Evolutionary conservation across 148 eudicot species (phyloP).

Genomic region (Fallopia convolvulus): DNA sequence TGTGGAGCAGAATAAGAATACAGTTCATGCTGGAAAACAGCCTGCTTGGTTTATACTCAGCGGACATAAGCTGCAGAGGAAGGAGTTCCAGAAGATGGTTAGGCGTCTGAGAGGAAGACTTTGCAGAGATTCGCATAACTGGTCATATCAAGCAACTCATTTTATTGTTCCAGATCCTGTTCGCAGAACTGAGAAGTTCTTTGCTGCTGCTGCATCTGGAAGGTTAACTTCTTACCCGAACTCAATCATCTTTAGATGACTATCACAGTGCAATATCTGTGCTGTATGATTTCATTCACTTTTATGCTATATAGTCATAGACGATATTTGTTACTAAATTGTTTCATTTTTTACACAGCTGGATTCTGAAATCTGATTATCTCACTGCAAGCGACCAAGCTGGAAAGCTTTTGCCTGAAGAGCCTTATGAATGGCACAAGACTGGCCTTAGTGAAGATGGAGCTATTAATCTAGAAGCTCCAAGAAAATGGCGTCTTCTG

Average conservation of each 20-base stretch:
- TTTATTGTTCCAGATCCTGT: conserved; percentile 81
- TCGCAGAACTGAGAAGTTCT: conserved; percentile 88
- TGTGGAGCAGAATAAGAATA: neutral
- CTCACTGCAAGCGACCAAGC: conserved; percentile 63
- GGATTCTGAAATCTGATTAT: conserved; percentile 94
- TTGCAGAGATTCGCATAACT: conserved; percentile 88
- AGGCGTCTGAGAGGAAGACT: conserved; percentile 68
- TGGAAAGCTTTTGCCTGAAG: conserved; percentile 75
- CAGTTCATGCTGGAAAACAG: conserved; percentile 17
- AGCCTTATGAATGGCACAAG: conserved; percentile 93
- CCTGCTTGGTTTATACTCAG: conserved; percentile 68
- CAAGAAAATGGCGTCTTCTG: conserved; percentile 94
- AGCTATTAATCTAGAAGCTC: conserved; percentile 77
- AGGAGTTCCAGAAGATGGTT: conserved; percentile 82
- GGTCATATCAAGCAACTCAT: conserved; percentile 99
- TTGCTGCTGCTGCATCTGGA: conserved; percentile 98
- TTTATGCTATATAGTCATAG: neutral
- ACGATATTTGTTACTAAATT: no score
- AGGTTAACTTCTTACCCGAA: conserved; percentile 37
- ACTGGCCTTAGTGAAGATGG: conserved; percentile 80
- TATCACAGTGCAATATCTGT: neutral
- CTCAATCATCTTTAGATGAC: neutral
- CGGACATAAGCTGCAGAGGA: conserved; percentile 85
- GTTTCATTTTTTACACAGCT: conserved; percentile 32
- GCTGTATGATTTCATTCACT: neutral